phyloP scores from a whole-genome alignment of 192 early-diverging fungal genomes.

The Dissophora ornata region DNA sequence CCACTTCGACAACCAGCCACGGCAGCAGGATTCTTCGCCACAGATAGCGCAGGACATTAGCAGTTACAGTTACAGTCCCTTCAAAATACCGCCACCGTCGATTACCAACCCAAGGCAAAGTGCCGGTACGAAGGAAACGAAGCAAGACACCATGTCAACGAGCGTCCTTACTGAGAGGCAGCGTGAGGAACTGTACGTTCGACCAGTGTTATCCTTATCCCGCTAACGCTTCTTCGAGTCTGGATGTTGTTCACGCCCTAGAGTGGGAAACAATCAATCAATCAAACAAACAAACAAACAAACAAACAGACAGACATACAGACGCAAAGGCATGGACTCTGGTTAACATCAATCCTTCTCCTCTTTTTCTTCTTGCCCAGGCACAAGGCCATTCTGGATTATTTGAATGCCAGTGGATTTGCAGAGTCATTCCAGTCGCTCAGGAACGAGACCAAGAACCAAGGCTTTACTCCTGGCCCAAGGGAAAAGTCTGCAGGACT shows the following conservation, averaged over 20 bases:
- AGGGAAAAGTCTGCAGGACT: conserved; percentile 83
- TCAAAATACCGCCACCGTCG: not conserved
- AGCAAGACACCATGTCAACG: conserved; percentile 38
- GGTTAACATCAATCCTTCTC: no score
- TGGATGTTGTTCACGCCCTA: no score
- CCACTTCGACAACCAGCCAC: not conserved
- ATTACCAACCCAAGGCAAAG: not conserved
- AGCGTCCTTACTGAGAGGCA: conserved; percentile 76
- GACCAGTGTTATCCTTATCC: no score
- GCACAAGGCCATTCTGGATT: conserved; percentile 88
- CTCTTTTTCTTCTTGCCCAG: conserved; percentile 41
- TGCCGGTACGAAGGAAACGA: conserved; percentile 1
- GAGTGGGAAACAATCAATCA: no score
- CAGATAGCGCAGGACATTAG: not conserved
- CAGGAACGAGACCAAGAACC: conserved; percentile 76
- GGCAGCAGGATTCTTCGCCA: not conserved
- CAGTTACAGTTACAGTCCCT: not conserved
- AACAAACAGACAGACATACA: no score
- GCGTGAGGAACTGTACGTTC: conserved; percentile 78
- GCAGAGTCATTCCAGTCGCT: conserved; percentile 75
- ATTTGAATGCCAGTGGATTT: conserved; percentile 82
- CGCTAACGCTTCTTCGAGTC: no score
- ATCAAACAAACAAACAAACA: no score
- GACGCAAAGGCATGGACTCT: no score
- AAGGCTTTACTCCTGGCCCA: conserved; percentile 76